A percentile compares a stretch with the other conserved stretches of the same genome.
phyloP scores from a whole-genome alignment of 352 stramenopile species.

The Globisporangium cylindrosporum region DNA sequence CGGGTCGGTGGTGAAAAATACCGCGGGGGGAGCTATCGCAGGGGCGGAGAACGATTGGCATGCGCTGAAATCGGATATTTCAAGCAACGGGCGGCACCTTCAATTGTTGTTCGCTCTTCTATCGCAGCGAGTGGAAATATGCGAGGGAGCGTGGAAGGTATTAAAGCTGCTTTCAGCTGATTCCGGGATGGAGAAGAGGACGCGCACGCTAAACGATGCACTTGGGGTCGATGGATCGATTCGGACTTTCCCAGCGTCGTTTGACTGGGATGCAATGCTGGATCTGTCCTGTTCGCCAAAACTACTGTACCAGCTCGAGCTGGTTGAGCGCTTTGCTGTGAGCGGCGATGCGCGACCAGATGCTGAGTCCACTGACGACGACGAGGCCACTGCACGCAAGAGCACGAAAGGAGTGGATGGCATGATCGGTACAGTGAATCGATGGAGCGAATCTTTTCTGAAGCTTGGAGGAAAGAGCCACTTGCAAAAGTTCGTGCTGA shows the following conservation, averaged over 20 bases:
- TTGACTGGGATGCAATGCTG: slow-evolving; percentile 63
- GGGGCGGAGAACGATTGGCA: slow-evolving; percentile 65
- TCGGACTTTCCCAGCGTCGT: slow-evolving; percentile 28
- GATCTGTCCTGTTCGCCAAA: slow-evolving; percentile 57
- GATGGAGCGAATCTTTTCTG: slow-evolving; percentile 65
- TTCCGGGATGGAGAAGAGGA: slow-evolving; percentile 65
- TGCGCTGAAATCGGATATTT: slow-evolving; percentile 62
- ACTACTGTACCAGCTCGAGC: slow-evolving; percentile 64
- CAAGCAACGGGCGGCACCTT: slow-evolving; percentile 39
- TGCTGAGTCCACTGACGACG: slow-evolving; percentile 19
- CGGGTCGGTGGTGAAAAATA: slow-evolving; percentile 9
- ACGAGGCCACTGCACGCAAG: neutral
- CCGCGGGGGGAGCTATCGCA: slow-evolving; percentile 32
- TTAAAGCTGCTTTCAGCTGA: slow-evolving; percentile 68
- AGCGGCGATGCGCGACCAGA: slow-evolving; percentile 26
- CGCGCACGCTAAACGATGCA: slow-evolving; percentile 56
- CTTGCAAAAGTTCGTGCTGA: slow-evolving; percentile 54
- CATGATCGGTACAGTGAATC: slow-evolving; percentile 40
- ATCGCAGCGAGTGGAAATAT: slow-evolving; percentile 39
- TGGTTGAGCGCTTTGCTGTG: slow-evolving; percentile 60
- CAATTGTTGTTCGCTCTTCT: slow-evolving; percentile 51
- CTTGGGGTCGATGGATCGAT: slow-evolving; percentile 75
- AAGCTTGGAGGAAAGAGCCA: slow-evolving; percentile 56
- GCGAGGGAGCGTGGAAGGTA: slow-evolving; percentile 76
- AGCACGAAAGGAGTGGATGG: slow-evolving; percentile 20